Evolutionary conservation across 1,284 basidiomycete species (phyloP).

Genomic region (Schizophyllum commune): DNA sequence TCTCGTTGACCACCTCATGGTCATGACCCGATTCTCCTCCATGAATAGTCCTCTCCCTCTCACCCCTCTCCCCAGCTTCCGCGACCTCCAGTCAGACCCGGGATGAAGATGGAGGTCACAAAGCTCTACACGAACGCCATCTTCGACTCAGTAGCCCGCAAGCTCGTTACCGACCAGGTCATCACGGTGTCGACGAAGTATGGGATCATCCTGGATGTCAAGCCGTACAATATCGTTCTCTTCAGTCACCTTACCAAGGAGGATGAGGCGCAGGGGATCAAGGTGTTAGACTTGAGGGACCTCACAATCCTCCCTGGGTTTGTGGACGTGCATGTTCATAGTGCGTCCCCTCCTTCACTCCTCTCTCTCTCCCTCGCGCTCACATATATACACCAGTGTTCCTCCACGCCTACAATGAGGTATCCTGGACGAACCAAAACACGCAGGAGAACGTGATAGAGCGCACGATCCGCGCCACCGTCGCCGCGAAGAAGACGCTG

Average conservation of each 20-base stretch:
- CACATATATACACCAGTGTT: constrained; percentile 32
- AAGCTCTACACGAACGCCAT: constrained; percentile 5
- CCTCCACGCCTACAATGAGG: constrained; percentile 53
- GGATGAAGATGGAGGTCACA: background rate
- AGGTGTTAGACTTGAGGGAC: constrained; percentile 42
- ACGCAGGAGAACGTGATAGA: constrained; percentile 49
- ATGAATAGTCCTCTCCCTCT: background rate
- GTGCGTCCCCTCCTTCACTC: constrained; percentile 28
- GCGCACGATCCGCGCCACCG: constrained; percentile 50
- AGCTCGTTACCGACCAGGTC: constrained; percentile 25
- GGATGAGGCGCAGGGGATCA: constrained; percentile 11
- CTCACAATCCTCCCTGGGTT: constrained; percentile 54
- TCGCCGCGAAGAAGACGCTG: constrained; percentile 52
- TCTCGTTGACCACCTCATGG: too few species aligned
- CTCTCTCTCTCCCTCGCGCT: background rate
- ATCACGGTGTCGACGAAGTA: constrained; percentile 29
- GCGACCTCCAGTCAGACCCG: background rate
- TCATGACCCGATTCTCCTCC: too few species aligned
- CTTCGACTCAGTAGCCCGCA: constrained; percentile 23
- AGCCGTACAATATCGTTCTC: constrained; percentile 11
- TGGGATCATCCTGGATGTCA: constrained; percentile 26
- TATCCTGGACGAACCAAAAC: constrained; percentile 56
- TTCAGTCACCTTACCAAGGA: constrained; percentile 1
- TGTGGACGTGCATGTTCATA: constrained; percentile 61
- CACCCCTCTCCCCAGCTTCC: background rate